Evolutionary conservation across 805 yeast species (phyloP).

Genomic region (Barnettozyma pratensis): DNA sequence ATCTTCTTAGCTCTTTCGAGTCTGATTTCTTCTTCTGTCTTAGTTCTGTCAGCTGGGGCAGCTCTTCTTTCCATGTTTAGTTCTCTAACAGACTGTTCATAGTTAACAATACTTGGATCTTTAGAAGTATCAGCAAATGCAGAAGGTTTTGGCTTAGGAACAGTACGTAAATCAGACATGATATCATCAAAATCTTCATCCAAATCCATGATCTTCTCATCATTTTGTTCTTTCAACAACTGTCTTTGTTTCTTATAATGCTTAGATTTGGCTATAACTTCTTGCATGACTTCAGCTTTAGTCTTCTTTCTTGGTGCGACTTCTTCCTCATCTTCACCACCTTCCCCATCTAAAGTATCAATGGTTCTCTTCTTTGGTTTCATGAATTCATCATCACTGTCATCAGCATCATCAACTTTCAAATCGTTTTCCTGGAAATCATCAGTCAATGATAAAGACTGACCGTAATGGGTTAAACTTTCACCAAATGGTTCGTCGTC

Average conservation of each 20-base stretch:
- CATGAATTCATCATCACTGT: constrained; percentile 30
- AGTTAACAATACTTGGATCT: constrained; percentile 40
- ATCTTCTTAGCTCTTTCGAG: constrained; percentile 56
- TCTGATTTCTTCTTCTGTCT: constrained; percentile 66
- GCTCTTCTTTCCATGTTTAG: constrained; percentile 69
- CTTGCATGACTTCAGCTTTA: constrained; percentile 82
- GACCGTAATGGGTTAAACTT: constrained; percentile 72
- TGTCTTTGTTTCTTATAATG: constrained; percentile 74
- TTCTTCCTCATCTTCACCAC: constrained; percentile 37
- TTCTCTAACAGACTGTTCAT: constrained; percentile 63
- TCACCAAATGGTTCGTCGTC: constrained; percentile 35
- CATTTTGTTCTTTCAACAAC: constrained; percentile 51
- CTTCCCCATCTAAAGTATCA: constrained; percentile 20
- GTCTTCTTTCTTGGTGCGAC: constrained; percentile 61
- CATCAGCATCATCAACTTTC: constrained; percentile 32
- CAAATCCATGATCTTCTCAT: constrained; percentile 57
- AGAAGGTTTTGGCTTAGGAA: constrained; percentile 25
- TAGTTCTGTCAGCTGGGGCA: constrained; percentile 76
- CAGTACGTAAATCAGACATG: constrained; percentile 45
- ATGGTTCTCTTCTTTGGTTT: constrained; percentile 31
- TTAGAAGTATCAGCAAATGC: constrained; percentile 21
- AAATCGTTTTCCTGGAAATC: constrained; percentile 47
- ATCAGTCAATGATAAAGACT: constrained; percentile 55
- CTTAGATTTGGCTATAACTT: constrained; percentile 77
- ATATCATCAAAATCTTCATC: constrained; percentile 73